These are phyloP conservation scores for Metrosideros polymorpha DNA, from an alignment of 441 rosid genomes.

Conservation along the genomic window DNA sequence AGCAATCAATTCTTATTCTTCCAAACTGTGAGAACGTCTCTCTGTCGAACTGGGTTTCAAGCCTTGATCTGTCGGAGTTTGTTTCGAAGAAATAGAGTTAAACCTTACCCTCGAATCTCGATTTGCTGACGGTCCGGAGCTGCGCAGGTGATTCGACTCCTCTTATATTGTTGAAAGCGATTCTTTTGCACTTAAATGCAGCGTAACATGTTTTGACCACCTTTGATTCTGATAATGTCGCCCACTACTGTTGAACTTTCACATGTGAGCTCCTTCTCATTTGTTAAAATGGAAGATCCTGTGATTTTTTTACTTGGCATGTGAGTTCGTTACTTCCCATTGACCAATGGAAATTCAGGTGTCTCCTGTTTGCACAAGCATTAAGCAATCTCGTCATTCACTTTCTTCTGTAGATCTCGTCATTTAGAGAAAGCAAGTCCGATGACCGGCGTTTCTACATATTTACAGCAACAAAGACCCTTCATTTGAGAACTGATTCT, in stretches of 20 bases:
- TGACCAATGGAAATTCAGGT: not conserved
- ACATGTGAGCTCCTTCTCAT: not conserved
- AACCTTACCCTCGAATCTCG: not conserved
- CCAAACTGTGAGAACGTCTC: not conserved
- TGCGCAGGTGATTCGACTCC: not conserved
- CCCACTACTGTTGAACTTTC: not conserved
- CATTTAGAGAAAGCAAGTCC: slow-evolving; percentile 95
- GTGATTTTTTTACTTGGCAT: not conserved
- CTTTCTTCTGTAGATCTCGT: slow-evolving; percentile 64
- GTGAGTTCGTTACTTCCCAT: not conserved
- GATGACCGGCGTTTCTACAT: slow-evolving; percentile 85
- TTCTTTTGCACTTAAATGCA: not conserved
- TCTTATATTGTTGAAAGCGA: not conserved
- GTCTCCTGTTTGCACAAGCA: not conserved
- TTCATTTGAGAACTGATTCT: slow-evolving; percentile 86
- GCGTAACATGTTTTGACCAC: not conserved
- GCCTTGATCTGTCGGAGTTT: not conserved
- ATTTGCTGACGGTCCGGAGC: not conserved
- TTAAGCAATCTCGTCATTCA: not conserved
- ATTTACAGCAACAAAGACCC: slow-evolving; percentile 86
- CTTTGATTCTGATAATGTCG: not conserved
- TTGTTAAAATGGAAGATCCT: not conserved
- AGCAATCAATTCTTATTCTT: not conserved
- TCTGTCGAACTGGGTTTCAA: not conserved
- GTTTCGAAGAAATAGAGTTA: not conserved